Conservation (phyloP, 352 stramenopile species). For the Phytophthora sansomeana region DNA sequence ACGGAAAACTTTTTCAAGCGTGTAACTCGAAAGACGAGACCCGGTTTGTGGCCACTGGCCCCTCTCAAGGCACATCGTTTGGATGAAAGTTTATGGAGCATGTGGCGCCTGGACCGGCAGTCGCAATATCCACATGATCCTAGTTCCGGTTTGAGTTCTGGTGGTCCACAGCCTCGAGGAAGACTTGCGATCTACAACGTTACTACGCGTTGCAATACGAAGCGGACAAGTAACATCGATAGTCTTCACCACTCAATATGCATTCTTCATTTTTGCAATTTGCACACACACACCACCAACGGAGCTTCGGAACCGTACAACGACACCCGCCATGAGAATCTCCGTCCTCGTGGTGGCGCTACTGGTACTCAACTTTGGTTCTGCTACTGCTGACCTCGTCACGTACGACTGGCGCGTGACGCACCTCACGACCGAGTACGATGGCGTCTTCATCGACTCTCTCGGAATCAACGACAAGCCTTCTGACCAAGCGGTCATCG, state of each 20-base stretch:
- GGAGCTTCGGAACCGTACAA: not conserved
- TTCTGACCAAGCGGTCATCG: slow-evolving; percentile 35
- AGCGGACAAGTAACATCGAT: not conserved
- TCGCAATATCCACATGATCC: not conserved
- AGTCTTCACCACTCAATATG: slow-evolving; percentile 1
- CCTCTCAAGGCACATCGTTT: not conserved
- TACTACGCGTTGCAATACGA: not conserved
- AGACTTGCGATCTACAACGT: not conserved
- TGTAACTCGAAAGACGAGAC: too few relatives aligned
- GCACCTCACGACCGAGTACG: slow-evolving; percentile 21
- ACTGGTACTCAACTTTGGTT: slow-evolving; percentile 4
- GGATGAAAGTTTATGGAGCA: not conserved
- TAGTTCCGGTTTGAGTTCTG: not conserved
- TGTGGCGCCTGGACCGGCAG: not conserved
- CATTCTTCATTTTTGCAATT: slow-evolving; percentile 15
- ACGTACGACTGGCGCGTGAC: slow-evolving; percentile 43
- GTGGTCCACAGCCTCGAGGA: not conserved
- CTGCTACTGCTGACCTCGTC: slow-evolving; percentile 27
- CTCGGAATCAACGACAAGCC: slow-evolving; percentile 44
- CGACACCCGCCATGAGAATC: slow-evolving; percentile 16
- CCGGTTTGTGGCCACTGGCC: not conserved
- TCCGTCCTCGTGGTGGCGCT: not conserved
- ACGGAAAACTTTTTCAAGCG: too few relatives aligned
- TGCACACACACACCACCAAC: slow-evolving; percentile 4
- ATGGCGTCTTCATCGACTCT: slow-evolving; percentile 30